Percentiles rank a stretch among this genome's conserved stretches.
Evolutionary conservation across 176 grass and related monocot species (phyloP).

Genomic region (Phyllostachys edulis): DNA sequence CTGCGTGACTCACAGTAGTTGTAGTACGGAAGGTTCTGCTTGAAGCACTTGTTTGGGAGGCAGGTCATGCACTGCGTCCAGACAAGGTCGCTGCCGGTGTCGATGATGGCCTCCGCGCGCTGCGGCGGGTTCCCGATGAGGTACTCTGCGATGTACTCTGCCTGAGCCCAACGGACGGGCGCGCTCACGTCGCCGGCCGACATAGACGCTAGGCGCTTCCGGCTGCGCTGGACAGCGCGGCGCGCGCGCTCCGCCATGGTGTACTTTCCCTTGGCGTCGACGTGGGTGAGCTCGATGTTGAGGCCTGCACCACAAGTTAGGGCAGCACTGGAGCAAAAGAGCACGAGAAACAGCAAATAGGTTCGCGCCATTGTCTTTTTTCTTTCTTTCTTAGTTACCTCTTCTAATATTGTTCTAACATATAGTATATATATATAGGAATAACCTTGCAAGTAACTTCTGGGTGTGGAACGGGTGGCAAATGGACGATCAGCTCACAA

Average conservation of each 20-base stretch:
- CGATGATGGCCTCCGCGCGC: constrained; percentile 4
- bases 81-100: background rate
- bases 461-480: too few relatives aligned
- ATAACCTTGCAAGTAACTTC: too few relatives aligned
- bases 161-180: background rate
- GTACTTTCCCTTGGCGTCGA: constrained; percentile 23
- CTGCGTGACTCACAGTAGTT: background rate
- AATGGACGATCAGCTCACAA: too few relatives aligned
- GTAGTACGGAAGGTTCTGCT: constrained; percentile 29
- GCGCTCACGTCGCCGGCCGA: background rate
- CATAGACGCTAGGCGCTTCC: background rate
- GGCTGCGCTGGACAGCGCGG: background rate
- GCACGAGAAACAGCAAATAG: background rate
- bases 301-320: background rate
- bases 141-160: constrained; percentile 14
- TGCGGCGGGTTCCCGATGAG: constrained; percentile 10
- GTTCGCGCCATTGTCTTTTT: constrained; percentile 21
- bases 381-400: too few relatives aligned
- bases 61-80: background rate
- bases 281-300: constrained; percentile 22
- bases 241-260: constrained; percentile 32
- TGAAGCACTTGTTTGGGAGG: background rate
- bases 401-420: too few relatives aligned
- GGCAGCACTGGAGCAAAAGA: background rate
- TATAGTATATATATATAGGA: too few relatives aligned